Conservation (phyloP, 371 early-diverging fungal genomes). For the Chytridium lagenaria region DNA sequence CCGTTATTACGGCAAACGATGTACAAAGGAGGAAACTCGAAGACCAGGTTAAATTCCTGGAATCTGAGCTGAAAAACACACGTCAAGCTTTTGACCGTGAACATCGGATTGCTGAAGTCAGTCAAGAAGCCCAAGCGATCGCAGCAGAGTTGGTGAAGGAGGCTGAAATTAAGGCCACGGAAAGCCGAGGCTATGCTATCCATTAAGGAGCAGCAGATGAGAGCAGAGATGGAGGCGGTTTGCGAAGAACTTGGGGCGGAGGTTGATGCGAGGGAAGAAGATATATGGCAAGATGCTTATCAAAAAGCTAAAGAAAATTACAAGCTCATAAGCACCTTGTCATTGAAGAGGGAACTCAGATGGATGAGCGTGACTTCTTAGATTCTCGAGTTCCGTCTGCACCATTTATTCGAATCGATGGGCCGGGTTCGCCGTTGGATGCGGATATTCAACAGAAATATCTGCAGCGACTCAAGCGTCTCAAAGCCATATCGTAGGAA, state of each 20-base stretch:
- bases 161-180: constrained; percentile 13
- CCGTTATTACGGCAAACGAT: neutral
- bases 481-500: too few relatives aligned
- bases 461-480: too few relatives aligned
- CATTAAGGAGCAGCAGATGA: constrained; percentile 8
- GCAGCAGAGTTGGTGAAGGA: constrained; percentile 4
- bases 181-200: neutral
- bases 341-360: neutral
- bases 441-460: too few relatives aligned
- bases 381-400: neutral
- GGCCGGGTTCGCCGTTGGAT: too few relatives aligned
- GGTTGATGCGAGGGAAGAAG: neutral
- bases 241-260: constrained; percentile 2
- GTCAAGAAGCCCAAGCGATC: constrained; percentile 16
- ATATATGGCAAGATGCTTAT: neutral
- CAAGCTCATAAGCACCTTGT: neutral
- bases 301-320: neutral
- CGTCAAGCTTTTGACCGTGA: constrained; percentile 1
- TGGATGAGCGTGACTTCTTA: neutral
- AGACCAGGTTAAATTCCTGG: constrained; percentile 12
- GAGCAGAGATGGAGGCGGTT: constrained; percentile 12
- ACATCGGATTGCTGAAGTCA: constrained; percentile 8
- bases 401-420: too few relatives aligned
- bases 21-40: neutral
- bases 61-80: constrained; percentile 25